Evolutionary conservation across 768 basidiomycete species (phyloP), one percentile per base, ranked within the genome.

Genomic region (Mycena haematopus): DNA sequence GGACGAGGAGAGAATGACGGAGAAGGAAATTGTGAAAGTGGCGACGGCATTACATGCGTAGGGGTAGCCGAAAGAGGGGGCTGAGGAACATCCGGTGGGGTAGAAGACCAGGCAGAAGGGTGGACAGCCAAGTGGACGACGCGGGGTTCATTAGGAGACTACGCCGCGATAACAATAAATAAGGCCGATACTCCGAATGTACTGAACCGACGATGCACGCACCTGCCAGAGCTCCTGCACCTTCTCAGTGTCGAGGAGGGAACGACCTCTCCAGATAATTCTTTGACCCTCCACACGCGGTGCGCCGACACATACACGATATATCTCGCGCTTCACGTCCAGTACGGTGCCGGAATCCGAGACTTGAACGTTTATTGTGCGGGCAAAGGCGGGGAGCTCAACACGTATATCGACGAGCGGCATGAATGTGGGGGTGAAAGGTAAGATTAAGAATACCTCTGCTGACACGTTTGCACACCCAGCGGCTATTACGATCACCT

Each of bases 61-160:
- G 60, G 57, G 27, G 63, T 36, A 19, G 63, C 33, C 17, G 62
- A 24, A n/a, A 68, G 52, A 42, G 70, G 45, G 17, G 69, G 33
- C 53, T 72, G 57, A 0, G 73, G 65, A 31, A 71, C 64, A 40
- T 73, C 74, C 14, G 85, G 88, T 27, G 89, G 88, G 14, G 74
- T 64, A 24, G 80, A 75, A 42, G 81, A 79, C 92, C 92, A 93
- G 56, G 88, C 88, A 27, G 88, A 89, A 24, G 90, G 88, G 70
- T 89, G 87, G n/a, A 93, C 91, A 15, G 90, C 87, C 22, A 93
- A 79, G 74, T 92, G 92, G 45, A 93, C 78, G 58, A 86, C 79
- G 45, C 82, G 84, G 25, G 84, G 80, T 55, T 88, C 88, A 58
- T 83, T 82, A 42, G 76, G 73, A 46, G 77, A 76, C 90, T 91